Evolutionary conservation across 108 stramenopile genomes (phyloP), one percentile per base, ranked within the genome.

Genomic region (Pseudonitzschia multistriata): DNA sequence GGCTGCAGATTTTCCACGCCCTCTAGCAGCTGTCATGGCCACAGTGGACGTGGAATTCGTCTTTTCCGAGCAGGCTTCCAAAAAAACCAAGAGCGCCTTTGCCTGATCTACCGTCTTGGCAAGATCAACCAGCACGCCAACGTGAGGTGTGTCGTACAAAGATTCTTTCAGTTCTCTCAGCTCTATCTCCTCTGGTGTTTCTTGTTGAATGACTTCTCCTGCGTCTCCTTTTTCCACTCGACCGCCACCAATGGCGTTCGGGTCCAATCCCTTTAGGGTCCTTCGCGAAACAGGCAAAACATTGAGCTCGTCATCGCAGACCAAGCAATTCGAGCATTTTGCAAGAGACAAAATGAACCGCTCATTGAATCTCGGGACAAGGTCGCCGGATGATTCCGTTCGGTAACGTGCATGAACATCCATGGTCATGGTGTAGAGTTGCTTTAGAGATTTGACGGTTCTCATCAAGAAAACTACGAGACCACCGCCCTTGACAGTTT

Each of bases 251-350:
- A 2, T 33, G 29, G 57, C 34, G n/a, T n/a, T 59, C 49, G 62
- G 59, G 22, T 57, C 67, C 81, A 91, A 67, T 55, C 73, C 55
- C 35, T 62, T 55, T 66, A 91, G 65, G 7, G 85, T 81, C 54
- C 74, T 79, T 42, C 79, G 80, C 24, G 88, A 92, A 22, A 99
- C 60, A 0, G 98, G 98, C 61, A 99, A 81, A 7, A 99, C 89
- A 84, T 99, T 99, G 68, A 99, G 78, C 79, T 99, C 99, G 65
- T 99, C 99, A 74, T 99, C 99, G 62, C 96, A 90, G 4, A 98
- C 97, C 40, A 99, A 78, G 71, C 96, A 97, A 70, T 86, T 88
- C 28, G 62, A 65, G 76, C 97, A 97, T 47, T 93, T 83, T 0
- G 82, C 94, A 37, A 99, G 71, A 37, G 90, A 92, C 48, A 99